A percentile compares a stretch with the other conserved stretches of the same genome.
These are phyloP conservation scores for Colletotrichum tropicicola DNA, from an alignment of 2,329 filamentous ascomycete species.

Conservation along the genomic window DNA sequence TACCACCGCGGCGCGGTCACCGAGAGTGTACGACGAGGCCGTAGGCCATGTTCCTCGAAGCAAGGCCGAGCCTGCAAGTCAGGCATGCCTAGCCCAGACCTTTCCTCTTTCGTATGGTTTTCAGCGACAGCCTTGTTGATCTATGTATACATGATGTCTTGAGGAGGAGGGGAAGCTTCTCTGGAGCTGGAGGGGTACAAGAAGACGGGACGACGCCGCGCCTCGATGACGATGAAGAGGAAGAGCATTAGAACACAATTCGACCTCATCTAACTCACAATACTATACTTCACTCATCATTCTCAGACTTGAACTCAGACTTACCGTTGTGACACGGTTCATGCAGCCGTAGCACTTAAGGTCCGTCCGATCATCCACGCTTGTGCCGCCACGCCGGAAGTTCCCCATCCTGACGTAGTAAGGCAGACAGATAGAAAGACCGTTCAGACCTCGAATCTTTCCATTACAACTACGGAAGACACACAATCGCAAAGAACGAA, in stretches of 20 bases:
- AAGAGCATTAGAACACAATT: neutral
- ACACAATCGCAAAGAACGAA: neutral
- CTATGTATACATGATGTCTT: too few relatives aligned
- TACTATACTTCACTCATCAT: too few relatives aligned
- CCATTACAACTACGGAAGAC: neutral
- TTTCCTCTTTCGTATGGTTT: too few relatives aligned
- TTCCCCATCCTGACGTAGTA: slow-evolving; percentile 1
- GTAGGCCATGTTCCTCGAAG: too few relatives aligned
- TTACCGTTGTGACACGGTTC: neutral
- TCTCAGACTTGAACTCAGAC: neutral
- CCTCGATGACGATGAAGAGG: neutral
- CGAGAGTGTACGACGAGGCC: too few relatives aligned
- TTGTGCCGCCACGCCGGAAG: neutral
- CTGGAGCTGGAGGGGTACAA: neutral
- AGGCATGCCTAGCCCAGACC: too few relatives aligned
- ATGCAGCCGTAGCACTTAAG: neutral
- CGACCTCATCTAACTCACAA: neutral
- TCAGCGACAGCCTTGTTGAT: too few relatives aligned
- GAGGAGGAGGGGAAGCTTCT: too few relatives aligned
- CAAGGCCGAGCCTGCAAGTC: too few relatives aligned
- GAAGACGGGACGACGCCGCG: neutral
- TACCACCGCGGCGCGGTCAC: too few relatives aligned
- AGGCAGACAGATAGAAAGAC: neutral
- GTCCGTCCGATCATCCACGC: neutral
- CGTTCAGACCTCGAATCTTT: neutral